Conservation (phyloP, 2,329 filamentous ascomycete species). For the Paraphaeosphaeria minitans region DNA sequence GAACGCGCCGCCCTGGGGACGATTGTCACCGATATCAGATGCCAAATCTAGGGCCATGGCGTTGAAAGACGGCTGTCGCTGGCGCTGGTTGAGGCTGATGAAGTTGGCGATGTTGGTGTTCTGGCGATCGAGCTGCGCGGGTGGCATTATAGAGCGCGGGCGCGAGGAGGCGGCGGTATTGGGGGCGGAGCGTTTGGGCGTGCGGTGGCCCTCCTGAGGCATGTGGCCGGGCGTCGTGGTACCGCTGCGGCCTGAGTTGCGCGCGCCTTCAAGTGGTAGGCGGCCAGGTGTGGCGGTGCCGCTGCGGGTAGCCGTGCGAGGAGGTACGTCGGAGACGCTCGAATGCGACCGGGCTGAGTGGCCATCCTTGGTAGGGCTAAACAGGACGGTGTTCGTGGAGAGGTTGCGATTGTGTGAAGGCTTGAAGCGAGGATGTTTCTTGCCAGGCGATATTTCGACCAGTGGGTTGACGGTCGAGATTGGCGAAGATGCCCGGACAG, state of each 20-base stretch:
- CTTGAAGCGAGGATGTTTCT: constrained; percentile 26
- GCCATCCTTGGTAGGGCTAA: constrained; percentile 65
- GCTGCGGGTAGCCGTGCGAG: constrained; percentile 38
- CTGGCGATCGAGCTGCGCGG: constrained; percentile 63
- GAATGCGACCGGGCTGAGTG: constrained; percentile 41
- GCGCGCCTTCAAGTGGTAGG: constrained; percentile 11
- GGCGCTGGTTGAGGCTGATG: constrained; percentile 54
- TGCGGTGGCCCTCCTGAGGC: constrained; percentile 17
- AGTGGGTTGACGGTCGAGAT: constrained; percentile 41
- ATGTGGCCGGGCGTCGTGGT: constrained; percentile 16
- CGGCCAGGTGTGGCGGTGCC: constrained; percentile 43
- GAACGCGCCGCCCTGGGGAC: constrained; percentile 62
- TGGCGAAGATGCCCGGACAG: constrained; percentile 28
- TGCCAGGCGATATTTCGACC: constrained; percentile 38
- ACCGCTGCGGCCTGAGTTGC: constrained; percentile 26
- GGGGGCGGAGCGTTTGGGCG: constrained; percentile 27
- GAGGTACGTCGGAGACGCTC: constrained; percentile 35
- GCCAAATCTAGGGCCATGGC: constrained; percentile 67
- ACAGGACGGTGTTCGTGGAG: constrained; percentile 84
- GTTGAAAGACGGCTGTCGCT: constrained; percentile 68
- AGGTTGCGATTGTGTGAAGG: constrained; percentile 71
- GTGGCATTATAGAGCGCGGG: constrained; percentile 39
- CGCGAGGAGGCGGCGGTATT: constrained; percentile 36
- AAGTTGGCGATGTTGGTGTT: constrained; percentile 62
- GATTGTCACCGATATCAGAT: constrained; percentile 71